phyloP scores from a whole-genome alignment of 2,329 filamentous ascomycete genomes.

The Paramyrothecium roridum region DNA sequence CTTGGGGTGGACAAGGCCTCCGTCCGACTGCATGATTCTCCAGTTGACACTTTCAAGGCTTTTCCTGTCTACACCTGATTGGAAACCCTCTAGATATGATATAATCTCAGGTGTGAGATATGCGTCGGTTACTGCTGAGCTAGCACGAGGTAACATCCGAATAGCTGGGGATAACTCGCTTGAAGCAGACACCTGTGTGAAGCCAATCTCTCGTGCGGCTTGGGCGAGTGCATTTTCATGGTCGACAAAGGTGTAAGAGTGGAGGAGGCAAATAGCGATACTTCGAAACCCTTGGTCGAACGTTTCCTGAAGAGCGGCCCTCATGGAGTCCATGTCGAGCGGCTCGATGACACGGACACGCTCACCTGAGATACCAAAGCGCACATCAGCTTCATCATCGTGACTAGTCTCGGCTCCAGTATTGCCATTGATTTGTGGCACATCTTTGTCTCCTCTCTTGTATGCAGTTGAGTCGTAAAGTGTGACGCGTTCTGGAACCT shows the following conservation, averaged over 20 bases:
- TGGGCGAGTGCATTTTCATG: slow-evolving; percentile 42
- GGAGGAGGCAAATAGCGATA: slow-evolving; percentile 62
- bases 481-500: slow-evolving; percentile 69
- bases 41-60: background rate
- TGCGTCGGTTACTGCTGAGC: slow-evolving; percentile 36
- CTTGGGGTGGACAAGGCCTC: slow-evolving; percentile 46
- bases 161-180: slow-evolving; percentile 34
- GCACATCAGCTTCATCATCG: slow-evolving; percentile 41
- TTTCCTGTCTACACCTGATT: slow-evolving; percentile 12
- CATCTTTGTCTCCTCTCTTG: too few relatives aligned
- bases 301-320: slow-evolving; percentile 54
- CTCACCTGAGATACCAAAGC: slow-evolving; percentile 67
- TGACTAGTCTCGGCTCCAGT: too few relatives aligned
- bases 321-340: slow-evolving; percentile 50
- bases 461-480: slow-evolving; percentile 68
- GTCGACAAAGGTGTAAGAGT: slow-evolving; percentile 61
- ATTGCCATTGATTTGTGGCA: too few relatives aligned
- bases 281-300: slow-evolving; percentile 55
- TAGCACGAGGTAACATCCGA: slow-evolving; percentile 37
- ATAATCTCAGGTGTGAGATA: slow-evolving; percentile 21
- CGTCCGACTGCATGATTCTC: slow-evolving; percentile 6
- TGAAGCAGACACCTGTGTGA: slow-evolving; percentile 24
- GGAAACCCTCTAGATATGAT: slow-evolving; percentile 19
- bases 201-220: slow-evolving; percentile 36
- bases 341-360: slow-evolving; percentile 61